Conservation (phyloP, 2,329 filamentous ascomycete species). For the Alternaria gaisen region DNA sequence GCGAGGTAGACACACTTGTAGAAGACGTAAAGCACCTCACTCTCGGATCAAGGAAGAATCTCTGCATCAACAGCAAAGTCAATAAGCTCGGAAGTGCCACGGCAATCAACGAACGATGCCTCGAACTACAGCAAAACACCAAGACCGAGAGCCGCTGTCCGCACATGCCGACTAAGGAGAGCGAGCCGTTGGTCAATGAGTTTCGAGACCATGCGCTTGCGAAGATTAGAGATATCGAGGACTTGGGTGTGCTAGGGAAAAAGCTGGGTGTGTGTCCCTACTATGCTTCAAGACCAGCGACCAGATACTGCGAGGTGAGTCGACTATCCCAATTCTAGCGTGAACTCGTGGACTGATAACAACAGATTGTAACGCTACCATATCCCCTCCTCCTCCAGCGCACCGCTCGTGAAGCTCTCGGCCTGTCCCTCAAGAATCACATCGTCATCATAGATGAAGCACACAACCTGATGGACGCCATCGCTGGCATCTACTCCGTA, state of each 20-base stretch:
- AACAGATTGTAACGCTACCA: constrained; percentile 82
- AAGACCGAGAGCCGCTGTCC: constrained; percentile 74
- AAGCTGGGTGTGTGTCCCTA: constrained; percentile 88
- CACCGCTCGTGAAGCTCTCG: constrained; percentile 84
- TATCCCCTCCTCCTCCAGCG: constrained; percentile 91
- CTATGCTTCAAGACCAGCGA: constrained; percentile 87
- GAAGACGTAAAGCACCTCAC: constrained; percentile 82
- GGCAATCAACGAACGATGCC: constrained; percentile 91
- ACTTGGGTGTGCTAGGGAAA: constrained; percentile 80
- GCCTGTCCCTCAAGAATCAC: constrained; percentile 84
- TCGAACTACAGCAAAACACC: constrained; percentile 81
- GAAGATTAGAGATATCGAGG: constrained; percentile 91
- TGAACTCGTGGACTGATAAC: constrained; percentile 18
- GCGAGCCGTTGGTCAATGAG: constrained; percentile 73
- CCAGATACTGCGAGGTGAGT: constrained; percentile 77
- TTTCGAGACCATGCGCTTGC: constrained; percentile 89
- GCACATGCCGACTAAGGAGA: constrained; percentile 81
- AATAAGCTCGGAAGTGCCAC: constrained; percentile 72
- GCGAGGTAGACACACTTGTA: constrained; percentile 43
- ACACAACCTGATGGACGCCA: constrained; percentile 96
- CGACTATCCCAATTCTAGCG: background rate
- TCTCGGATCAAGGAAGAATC: constrained; percentile 83
- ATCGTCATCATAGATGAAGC: constrained; percentile 97
- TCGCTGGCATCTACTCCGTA: constrained; percentile 84
- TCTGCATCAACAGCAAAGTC: constrained; percentile 90